Percentiles rank a stretch among this genome's conserved stretches.
Evolutionary conservation across 148 eudicot genomes (phyloP).

Genomic region (Cornus suecica): DNA sequence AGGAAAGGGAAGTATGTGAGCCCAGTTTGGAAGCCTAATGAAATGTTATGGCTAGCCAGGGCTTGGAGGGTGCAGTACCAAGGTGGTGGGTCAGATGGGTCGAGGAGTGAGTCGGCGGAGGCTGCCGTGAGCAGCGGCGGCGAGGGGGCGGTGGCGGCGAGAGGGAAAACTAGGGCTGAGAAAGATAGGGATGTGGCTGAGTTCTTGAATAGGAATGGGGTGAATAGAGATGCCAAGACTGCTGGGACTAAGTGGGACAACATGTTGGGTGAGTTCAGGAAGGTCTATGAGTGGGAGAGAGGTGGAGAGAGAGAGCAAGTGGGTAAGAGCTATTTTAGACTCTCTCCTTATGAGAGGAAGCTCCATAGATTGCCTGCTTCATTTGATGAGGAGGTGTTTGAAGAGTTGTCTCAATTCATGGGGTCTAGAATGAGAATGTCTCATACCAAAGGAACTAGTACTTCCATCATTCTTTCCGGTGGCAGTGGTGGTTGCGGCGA

Average conservation of each 20-base stretch:
- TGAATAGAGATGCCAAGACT: slow-evolving; percentile 70
- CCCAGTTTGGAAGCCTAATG: slow-evolving; percentile 89
- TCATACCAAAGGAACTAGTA: background rate
- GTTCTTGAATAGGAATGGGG: slow-evolving; percentile 54
- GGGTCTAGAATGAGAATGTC: slow-evolving; percentile 59
- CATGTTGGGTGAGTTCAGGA: slow-evolving; percentile 87
- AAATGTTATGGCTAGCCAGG: slow-evolving; percentile 71
- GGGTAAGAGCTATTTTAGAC: slow-evolving; percentile 73
- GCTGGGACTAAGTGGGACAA: slow-evolving; percentile 94
- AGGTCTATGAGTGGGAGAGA: slow-evolving; percentile 86
- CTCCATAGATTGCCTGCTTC: slow-evolving; percentile 73
- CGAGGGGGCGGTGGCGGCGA: slow-evolving; percentile 12
- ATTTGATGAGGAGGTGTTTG: slow-evolving; percentile 84
- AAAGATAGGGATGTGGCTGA: slow-evolving; percentile 78
- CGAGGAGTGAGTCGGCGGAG: background rate
- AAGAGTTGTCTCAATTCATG: slow-evolving; percentile 81
- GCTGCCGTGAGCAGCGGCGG: background rate
- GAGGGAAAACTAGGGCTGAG: slow-evolving; percentile 74
- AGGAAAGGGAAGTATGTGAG: slow-evolving; percentile 83
- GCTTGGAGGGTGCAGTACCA: slow-evolving; percentile 77
- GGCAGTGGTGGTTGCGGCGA: no score
- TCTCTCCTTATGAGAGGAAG: slow-evolving; percentile 73
- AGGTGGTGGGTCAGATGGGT: slow-evolving; percentile 20
- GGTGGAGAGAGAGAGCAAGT: slow-evolving; percentile 60
- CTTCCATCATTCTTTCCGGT: background rate